phyloP scores from a whole-genome alignment of 2,329 filamentous ascomycete species.

The Talaromyces verruculosus region DNA sequence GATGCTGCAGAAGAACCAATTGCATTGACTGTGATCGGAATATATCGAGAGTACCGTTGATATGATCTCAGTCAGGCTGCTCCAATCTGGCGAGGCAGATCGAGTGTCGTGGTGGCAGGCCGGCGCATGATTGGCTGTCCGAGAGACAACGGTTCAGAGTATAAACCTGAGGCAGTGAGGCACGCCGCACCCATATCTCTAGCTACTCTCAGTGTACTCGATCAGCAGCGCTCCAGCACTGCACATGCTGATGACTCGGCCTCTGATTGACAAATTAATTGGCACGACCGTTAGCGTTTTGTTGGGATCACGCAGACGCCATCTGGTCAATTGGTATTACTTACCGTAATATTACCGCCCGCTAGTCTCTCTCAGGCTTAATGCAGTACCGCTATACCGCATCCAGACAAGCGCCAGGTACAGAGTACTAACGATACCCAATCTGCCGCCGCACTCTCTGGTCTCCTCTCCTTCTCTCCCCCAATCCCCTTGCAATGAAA shows the following conservation, averaged over 20 bases:
- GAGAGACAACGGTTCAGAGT: neutral
- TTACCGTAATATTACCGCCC: constrained; percentile 1
- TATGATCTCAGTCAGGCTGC: neutral
- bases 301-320: constrained; percentile 11
- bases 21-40: neutral
- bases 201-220: neutral
- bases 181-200: neutral
- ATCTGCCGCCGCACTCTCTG: neutral
- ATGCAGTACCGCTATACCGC: neutral
- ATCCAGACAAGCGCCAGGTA: constrained; percentile 10
- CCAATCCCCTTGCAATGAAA: neutral
- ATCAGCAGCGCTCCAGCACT: neutral
- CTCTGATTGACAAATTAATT: constrained; percentile 16
- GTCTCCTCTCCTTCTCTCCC: neutral
- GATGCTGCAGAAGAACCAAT: neutral
- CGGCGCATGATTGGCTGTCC: constrained; percentile 11
- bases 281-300: constrained; percentile 5
- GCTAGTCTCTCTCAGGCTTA: neutral
- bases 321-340: neutral
- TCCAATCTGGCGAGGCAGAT: constrained; percentile 9
- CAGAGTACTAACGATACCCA: neutral
- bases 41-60: neutral
- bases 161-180: neutral
- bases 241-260: constrained; percentile 17
- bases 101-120: constrained; percentile 17